phyloP scores from a whole-genome alignment of 306 rosid genomes.

The Castanea mollissima region DNA sequence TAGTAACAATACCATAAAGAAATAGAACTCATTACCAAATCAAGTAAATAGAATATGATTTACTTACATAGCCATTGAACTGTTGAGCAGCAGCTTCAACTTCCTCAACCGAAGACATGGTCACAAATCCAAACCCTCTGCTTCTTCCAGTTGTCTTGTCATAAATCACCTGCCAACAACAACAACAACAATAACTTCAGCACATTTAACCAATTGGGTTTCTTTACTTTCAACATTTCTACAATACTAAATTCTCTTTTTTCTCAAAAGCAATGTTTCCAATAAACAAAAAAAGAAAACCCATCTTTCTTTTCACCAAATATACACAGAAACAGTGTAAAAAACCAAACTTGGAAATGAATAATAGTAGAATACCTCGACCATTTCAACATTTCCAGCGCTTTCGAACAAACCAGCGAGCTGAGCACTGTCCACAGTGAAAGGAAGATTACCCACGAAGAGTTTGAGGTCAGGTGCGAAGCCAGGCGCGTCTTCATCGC shows the following conservation, averaged over 20 bases:
- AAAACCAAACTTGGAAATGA: neutral
- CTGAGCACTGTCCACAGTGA: constrained; percentile 73
- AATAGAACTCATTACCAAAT: constrained; percentile 1
- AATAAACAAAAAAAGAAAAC: neutral
- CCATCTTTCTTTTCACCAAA: neutral
- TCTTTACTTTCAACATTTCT: neutral
- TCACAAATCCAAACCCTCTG: constrained; percentile 94
- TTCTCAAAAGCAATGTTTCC: neutral
- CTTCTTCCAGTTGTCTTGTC: constrained; percentile 89
- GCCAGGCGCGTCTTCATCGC: constrained; percentile 26
- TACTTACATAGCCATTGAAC: constrained; percentile 88
- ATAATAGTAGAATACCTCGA: constrained; percentile 55
- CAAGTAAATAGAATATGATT: neutral
- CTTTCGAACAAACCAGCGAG: constrained; percentile 74
- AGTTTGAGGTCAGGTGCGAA: constrained; percentile 62
- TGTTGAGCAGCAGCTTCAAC: constrained; percentile 79
- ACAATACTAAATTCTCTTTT: neutral
- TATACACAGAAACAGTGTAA: neutral
- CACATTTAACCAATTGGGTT: neutral
- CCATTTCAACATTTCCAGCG: constrained; percentile 77
- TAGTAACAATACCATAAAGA: neutral
- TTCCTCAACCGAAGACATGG: constrained; percentile 72
- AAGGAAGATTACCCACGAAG: constrained; percentile 90
- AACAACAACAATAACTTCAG: neutral
- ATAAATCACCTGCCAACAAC: constrained; percentile 62